Conservation (phyloP, 2,329 filamentous ascomycete species). For the Fulvia fulva region DNA sequence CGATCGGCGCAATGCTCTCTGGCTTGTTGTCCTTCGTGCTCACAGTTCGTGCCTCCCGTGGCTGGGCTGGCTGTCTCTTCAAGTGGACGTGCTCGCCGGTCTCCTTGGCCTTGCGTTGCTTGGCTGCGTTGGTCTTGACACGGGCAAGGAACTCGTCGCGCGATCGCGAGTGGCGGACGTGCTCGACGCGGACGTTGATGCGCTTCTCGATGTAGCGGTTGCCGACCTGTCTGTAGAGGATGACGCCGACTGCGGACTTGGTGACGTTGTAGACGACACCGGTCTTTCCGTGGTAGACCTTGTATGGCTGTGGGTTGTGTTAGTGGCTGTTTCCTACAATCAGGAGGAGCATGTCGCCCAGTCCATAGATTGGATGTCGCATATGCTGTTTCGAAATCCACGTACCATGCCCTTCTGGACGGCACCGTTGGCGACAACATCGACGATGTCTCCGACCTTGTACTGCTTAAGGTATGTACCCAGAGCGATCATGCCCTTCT, state of each 20-base stretch:
- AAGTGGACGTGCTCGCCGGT: slow-evolving; percentile 83
- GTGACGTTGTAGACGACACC: slow-evolving; percentile 74
- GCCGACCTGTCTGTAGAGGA: slow-evolving; percentile 99
- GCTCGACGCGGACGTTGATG: slow-evolving; percentile 98
- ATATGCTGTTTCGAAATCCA: slow-evolving; percentile 23
- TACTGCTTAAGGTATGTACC: slow-evolving; percentile 93
- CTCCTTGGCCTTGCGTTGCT: slow-evolving; percentile 89
- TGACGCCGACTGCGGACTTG: slow-evolving; percentile 95
- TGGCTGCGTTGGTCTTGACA: slow-evolving; percentile 92
- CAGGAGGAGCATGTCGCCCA: not conserved
- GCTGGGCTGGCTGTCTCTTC: slow-evolving; percentile 81
- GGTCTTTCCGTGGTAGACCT: slow-evolving; percentile 99
- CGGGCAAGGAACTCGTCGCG: slow-evolving; percentile 94
- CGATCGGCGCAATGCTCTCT: slow-evolving; percentile 84
- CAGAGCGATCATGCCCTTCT: slow-evolving; percentile 90
- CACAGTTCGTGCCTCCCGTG: slow-evolving; percentile 76
- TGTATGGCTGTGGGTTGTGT: slow-evolving; percentile 65
- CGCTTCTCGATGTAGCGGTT: slow-evolving; percentile 99
- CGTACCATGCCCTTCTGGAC: slow-evolving; percentile 87
- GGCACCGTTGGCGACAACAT: slow-evolving; percentile 98
- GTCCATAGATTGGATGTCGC: not conserved
- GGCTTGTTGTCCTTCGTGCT: slow-evolving; percentile 77
- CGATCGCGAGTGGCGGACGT: slow-evolving; percentile 90
- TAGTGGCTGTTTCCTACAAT: slow-evolving; percentile 3
- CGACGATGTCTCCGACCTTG: slow-evolving; percentile 98